Percentiles rank a stretch among this genome's conserved stretches.
Conservation (phyloP, 495 filamentous ascomycete species). For the Aspergillus affinis region DNA sequence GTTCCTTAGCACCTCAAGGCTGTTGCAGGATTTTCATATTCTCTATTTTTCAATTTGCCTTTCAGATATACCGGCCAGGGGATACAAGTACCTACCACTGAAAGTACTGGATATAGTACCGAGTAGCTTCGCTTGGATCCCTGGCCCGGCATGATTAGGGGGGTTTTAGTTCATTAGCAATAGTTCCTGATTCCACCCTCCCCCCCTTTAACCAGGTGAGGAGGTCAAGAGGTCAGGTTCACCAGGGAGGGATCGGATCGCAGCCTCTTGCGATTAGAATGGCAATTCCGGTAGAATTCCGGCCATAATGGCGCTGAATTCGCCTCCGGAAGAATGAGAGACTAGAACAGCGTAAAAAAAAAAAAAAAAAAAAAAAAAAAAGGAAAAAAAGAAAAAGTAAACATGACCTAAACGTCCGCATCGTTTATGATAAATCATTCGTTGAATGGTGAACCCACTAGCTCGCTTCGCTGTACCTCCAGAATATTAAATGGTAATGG, state of each 20-base stretch:
- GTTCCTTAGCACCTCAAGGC: not conserved
- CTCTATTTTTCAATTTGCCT: not conserved
- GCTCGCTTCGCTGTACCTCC: not conserved
- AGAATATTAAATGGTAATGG: not conserved
- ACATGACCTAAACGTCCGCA: not conserved
- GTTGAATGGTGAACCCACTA: not conserved
- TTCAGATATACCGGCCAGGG: not conserved
- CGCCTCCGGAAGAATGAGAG: not conserved
- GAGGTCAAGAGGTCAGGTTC: not conserved
- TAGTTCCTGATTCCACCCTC: not conserved
- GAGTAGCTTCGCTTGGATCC: not conserved
- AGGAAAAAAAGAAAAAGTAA: not conserved
- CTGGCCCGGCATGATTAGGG: not conserved
- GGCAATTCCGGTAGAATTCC: not conserved
- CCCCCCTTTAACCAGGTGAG: not conserved
- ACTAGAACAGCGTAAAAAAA: not conserved
- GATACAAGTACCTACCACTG: not conserved
- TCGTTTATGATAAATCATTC: conserved; percentile 2
- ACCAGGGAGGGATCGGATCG: not conserved
- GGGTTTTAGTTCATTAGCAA: not conserved
- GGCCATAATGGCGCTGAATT: not conserved
- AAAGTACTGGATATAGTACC: not conserved
- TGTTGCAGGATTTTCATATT: not conserved
- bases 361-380: not conserved
- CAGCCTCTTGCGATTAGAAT: not conserved